Conservation (phyloP, 2,329 filamentous ascomycete species). For the Xylariaceae sp. region DNA sequence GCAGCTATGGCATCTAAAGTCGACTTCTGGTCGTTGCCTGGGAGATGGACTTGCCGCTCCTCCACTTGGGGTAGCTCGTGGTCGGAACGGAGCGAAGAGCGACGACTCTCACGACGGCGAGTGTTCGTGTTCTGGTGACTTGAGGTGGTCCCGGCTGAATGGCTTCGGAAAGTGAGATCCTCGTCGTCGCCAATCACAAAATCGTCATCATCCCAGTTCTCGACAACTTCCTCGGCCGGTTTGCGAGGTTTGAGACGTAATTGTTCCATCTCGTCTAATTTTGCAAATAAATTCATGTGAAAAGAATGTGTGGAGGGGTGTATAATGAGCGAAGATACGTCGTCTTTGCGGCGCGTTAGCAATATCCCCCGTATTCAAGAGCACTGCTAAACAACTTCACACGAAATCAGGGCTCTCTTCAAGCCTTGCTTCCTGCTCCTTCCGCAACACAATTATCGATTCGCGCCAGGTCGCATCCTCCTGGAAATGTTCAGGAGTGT, state of each 20-base stretch:
- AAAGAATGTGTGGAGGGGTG: slow-evolving; percentile 1
- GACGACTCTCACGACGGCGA: slow-evolving; percentile 62
- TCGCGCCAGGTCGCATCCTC: slow-evolving; percentile 19
- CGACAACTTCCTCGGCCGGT: slow-evolving; percentile 56
- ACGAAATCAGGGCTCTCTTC: neutral
- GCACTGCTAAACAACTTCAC: neutral
- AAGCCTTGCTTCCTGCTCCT: slow-evolving; percentile 15
- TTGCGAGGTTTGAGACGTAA: slow-evolving; percentile 48
- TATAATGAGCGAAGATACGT: slow-evolving; percentile 10
- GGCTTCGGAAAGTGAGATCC: slow-evolving; percentile 54
- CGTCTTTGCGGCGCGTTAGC: slow-evolving; percentile 2
- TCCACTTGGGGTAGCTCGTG: slow-evolving; percentile 70
- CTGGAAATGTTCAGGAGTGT: slow-evolving; percentile 5
- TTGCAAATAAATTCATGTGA: neutral
- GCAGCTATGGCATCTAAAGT: slow-evolving; percentile 81
- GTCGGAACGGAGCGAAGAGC: slow-evolving; percentile 81
- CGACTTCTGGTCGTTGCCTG: slow-evolving; percentile 77
- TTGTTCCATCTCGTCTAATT: slow-evolving; percentile 45
- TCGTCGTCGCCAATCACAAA: slow-evolving; percentile 62
- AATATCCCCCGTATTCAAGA: neutral
- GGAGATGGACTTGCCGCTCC: slow-evolving; percentile 80
- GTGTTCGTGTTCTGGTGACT: slow-evolving; percentile 31
- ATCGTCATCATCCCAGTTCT: slow-evolving; percentile 76
- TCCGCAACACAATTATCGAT: slow-evolving; percentile 18
- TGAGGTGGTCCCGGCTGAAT: slow-evolving; percentile 35